A percentile compares a stretch with the other conserved stretches of the same genome.
phyloP scores from a whole-genome alignment of 495 filamentous ascomycete species.

The Halenospora varia region DNA sequence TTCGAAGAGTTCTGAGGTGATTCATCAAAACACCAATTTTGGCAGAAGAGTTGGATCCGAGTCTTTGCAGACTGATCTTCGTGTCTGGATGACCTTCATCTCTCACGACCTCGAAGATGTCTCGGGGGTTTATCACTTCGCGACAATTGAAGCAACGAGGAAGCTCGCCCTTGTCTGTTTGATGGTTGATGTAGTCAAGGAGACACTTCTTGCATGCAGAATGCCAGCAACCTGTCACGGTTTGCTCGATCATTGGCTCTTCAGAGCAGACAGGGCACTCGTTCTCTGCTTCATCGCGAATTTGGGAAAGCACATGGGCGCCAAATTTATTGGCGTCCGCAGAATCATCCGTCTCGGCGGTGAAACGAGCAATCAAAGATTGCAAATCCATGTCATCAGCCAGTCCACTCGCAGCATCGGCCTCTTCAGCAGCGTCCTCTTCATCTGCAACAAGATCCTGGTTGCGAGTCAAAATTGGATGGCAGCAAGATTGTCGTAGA shows the following conservation, averaged over 20 bases:
- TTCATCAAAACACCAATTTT: constrained; percentile 79
- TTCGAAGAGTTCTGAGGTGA: constrained; percentile 64
- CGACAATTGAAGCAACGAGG: constrained; percentile 89
- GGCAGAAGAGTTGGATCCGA: constrained; percentile 75
- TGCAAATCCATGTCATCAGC: constrained; percentile 96
- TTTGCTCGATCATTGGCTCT: constrained; percentile 89
- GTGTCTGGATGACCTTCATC: constrained; percentile 41
- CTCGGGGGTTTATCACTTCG: constrained; percentile 71
- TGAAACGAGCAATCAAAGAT: constrained; percentile 79
- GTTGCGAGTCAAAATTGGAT: constrained; percentile 84
- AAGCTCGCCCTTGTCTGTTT: constrained; percentile 66
- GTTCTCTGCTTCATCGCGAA: constrained; percentile 78
- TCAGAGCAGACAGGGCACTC: constrained; percentile 95
- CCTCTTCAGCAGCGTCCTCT: constrained; percentile 74
- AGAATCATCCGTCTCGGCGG: constrained; percentile 58
- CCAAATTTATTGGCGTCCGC: constrained; percentile 71
- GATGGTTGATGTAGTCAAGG: constrained; percentile 79
- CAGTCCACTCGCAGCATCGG: constrained; percentile 72
- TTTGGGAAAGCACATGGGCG: constrained; percentile 81
- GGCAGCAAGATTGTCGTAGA: constrained; percentile 91
- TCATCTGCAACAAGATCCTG: constrained; percentile 83
- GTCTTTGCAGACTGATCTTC: constrained; percentile 75
- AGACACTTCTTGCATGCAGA: constrained; percentile 92
- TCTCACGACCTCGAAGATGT: constrained; percentile 85
- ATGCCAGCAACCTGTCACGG: constrained; percentile 95